Evolutionary conservation across 352 stramenopile species (phyloP), one percentile per base, ranked within the genome.

Genomic region (Phytophthora sp.): DNA sequence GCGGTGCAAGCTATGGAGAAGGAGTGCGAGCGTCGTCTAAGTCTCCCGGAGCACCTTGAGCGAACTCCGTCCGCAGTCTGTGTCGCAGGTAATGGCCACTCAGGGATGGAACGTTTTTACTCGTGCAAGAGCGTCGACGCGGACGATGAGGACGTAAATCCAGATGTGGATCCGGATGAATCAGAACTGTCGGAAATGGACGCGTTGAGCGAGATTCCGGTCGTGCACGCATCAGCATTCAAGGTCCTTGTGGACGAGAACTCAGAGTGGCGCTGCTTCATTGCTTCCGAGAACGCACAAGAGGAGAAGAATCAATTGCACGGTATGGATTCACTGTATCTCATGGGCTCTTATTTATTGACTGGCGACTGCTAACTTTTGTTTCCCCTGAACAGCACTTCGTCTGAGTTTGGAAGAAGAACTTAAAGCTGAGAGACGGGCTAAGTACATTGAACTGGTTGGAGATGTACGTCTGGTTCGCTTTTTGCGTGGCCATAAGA

Each of bases 401-500:
- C 82, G 76, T 6, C 65, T 69, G 61, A 88, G 82, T 15, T 70
- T 93, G 15, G 78, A 89, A 47, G 79, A 88, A 7, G 82, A 90
- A 27, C 57, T 91, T 1, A 86, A 77, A 44, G 44, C 45, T 29
- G 76, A 80, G 21, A 47, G 54, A 0, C 62, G 70, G 16, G 57
- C 57, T 24, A 79, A 82, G 54, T 86, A 78, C 41, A 50, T 60
- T 13, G 80, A 91, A 50, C 57, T 90, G 8, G 77, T 86, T 12
- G 79, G 81, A 2, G 77, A 90, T 44, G 71, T 93, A 21, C 82
- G 81, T 2, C 51, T 93, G 24, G 57, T 93, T 26, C 84, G 84
- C 8, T 91, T 93, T 53, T 60, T 93, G 38, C 82, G 84, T 15
- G 82, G 84, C 2, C 64, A 91, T 63, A 93, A 91, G 65, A 80